Evolutionary conservation across 2,329 filamentous ascomycete genomes (phyloP).

Genomic region (Nannizziopsis arthrosporioides): DNA sequence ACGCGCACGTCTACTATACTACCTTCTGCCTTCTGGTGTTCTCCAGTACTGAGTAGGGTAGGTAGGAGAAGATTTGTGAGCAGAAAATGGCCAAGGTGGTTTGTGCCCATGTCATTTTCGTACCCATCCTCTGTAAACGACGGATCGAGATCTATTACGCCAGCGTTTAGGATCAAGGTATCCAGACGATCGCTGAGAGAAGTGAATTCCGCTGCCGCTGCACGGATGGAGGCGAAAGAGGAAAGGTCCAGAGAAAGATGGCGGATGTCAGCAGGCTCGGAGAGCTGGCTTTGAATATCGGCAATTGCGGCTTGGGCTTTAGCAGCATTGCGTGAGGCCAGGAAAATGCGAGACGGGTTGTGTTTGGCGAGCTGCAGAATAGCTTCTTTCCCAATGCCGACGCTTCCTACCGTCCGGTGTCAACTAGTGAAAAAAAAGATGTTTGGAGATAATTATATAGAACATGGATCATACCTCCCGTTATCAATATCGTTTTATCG

Average conservation of each 20-base stretch:
- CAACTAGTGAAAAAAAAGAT: no score
- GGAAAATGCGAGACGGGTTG: slow-evolving; percentile 39
- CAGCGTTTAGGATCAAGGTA: slow-evolving; percentile 38
- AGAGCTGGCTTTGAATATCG: slow-evolving; percentile 25
- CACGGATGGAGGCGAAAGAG: slow-evolving; percentile 39
- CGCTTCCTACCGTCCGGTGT: slow-evolving; percentile 1
- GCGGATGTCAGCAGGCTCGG: slow-evolving; percentile 29
- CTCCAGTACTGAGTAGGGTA: slow-evolving; percentile 28
- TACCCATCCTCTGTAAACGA: slow-evolving; percentile 31
- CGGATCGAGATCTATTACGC: slow-evolving; percentile 35
- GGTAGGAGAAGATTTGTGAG: slow-evolving; percentile 36
- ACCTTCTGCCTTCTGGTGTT: slow-evolving; percentile 12
- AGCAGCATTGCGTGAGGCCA: slow-evolving; percentile 39
- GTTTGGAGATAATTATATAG: no score
- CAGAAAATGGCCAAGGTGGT: slow-evolving; percentile 38
- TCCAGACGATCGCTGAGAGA: slow-evolving; percentile 34
- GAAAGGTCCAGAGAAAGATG: slow-evolving; percentile 41
- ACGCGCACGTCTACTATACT: slow-evolving; percentile 25
- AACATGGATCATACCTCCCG: no score
- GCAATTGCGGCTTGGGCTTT: slow-evolving; percentile 37
- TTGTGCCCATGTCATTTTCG: slow-evolving; percentile 38
- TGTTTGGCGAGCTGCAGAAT: slow-evolving; percentile 41
- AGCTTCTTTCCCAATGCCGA: slow-evolving; percentile 32
- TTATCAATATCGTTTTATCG: slow-evolving; percentile 42
- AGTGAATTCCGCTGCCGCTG: slow-evolving; percentile 35